Evolutionary conservation across 495 filamentous ascomycete genomes (phyloP).

Genomic region (Pyronema omphalodes): DNA sequence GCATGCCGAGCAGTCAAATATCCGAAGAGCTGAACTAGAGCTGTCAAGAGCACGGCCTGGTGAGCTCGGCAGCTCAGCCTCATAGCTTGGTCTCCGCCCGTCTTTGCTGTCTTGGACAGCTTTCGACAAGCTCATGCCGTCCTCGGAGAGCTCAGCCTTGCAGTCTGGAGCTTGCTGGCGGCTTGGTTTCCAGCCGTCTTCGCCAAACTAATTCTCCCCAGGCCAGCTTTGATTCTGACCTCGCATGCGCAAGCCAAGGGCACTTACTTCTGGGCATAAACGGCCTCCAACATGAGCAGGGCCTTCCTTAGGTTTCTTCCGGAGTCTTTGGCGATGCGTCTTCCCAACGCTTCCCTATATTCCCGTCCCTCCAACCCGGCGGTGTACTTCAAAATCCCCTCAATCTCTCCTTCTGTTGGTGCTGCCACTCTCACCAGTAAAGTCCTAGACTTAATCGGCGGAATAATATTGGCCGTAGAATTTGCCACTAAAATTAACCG

Average conservation of each 20-base stretch:
- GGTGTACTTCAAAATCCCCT: slow-evolving; percentile 50
- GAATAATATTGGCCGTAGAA: slow-evolving; percentile 91
- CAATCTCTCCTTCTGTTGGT: slow-evolving; percentile 70
- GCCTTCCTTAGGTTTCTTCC: slow-evolving; percentile 78
- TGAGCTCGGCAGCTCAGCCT: too few species aligned
- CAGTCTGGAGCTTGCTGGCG: too few species aligned
- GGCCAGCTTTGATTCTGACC: not conserved
- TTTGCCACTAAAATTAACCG: slow-evolving; percentile 83
- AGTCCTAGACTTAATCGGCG: slow-evolving; percentile 76
- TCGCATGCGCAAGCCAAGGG: not conserved
- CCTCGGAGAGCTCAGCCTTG: too few species aligned
- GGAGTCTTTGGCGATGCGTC: slow-evolving; percentile 76
- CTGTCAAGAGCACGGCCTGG: too few species aligned
- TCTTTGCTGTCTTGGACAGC: too few species aligned
- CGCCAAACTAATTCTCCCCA: not conserved
- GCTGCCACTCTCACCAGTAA: slow-evolving; percentile 83
- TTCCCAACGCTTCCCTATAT: slow-evolving; percentile 49
- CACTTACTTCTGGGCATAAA: slow-evolving; percentile 83
- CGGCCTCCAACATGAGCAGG: slow-evolving; percentile 85
- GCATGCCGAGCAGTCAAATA: not conserved
- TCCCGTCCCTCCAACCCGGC: slow-evolving; percentile 62
- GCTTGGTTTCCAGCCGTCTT: not conserved
- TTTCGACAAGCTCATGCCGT: too few species aligned
- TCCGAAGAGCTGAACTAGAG: too few species aligned
- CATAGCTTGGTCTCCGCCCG: too few species aligned